A percentile compares a stretch with the other conserved stretches of the same genome.
Conservation (phyloP, 345 rosid genomes). For the Euphorbia tirucalli region DNA sequence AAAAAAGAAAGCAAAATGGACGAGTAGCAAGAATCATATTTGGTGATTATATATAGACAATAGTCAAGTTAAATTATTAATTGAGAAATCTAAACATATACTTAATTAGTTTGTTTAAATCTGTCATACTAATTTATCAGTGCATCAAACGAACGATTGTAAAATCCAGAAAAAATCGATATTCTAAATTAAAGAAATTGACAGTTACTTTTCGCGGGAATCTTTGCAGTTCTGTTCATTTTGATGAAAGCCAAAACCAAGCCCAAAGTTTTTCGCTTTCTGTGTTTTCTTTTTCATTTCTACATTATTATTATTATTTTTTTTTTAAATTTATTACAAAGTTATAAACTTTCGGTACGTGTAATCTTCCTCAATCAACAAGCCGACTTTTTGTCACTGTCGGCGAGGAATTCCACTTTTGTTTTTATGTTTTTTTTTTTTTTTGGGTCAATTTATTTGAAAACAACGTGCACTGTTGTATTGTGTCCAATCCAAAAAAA, state of each 20-base stretch:
- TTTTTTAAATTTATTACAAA: background rate
- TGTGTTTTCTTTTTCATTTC: background rate
- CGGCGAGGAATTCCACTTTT: conserved; percentile 32
- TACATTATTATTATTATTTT: background rate
- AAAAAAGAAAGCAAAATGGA: no score
- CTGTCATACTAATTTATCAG: no score
- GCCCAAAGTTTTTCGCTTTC: background rate
- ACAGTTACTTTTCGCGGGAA: conserved; percentile 24
- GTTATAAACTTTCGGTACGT: conserved; percentile 33
- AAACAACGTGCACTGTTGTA: conserved; percentile 42
- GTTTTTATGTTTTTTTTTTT: conserved; percentile 1
- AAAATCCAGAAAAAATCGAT: background rate
- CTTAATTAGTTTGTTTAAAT: no score
- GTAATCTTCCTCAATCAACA: conserved; percentile 29
- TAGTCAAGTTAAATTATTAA: no score
- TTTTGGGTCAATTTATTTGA: conserved; percentile 11
- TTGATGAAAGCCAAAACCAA: background rate
- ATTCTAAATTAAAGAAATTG: background rate
- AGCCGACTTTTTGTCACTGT: conserved; percentile 49
- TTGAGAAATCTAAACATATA: no score
- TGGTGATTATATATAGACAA: no score
- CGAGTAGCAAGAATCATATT: no score
- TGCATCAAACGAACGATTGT: background rate
- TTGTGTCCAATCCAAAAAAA: background rate
- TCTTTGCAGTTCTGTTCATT: conserved; percentile 1